Conservation (phyloP, 306 rosid species). For the Trifolium pratense region DNA sequence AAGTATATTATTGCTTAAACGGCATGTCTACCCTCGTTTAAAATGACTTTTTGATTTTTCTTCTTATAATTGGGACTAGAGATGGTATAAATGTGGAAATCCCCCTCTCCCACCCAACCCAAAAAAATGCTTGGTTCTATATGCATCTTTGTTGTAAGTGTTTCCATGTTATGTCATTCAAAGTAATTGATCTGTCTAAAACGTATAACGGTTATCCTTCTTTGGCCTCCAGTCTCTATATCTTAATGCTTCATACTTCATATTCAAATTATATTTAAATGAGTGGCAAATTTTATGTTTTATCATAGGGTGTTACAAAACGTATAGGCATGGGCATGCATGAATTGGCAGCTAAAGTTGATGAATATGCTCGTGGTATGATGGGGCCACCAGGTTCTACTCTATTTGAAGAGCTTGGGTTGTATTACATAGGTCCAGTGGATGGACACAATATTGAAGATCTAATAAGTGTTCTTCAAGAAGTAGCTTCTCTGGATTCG, state of each 20-base stretch:
- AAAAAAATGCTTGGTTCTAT: neutral
- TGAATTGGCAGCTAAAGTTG: constrained; percentile 97
- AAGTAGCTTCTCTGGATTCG: constrained; percentile 89
- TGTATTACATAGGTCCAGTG: constrained; percentile 94
- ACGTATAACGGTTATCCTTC: constrained; percentile 15
- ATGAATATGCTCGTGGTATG: constrained; percentile 97
- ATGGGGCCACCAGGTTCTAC: constrained; percentile 90
- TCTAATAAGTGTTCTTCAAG: constrained; percentile 73
- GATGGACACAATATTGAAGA: constrained; percentile 93
- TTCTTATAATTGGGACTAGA: no score
- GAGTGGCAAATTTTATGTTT: constrained; percentile 18
- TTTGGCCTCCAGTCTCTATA: constrained; percentile 20
- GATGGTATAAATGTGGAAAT: neutral
- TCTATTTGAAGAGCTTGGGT: constrained; percentile 96
- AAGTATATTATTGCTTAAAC: no score
- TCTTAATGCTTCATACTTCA: constrained; percentile 16
- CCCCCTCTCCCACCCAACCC: neutral
- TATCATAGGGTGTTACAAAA: constrained; percentile 82
- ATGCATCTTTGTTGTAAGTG: neutral
- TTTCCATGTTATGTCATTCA: constrained; percentile 28
- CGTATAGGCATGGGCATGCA: constrained; percentile 88
- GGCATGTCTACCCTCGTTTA: no score
- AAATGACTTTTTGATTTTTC: no score
- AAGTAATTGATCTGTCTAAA: constrained; percentile 9
- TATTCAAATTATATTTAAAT: constrained; percentile 22